phyloP scores from a whole-genome alignment of 345 rosid species.

The Cardiospermum halicacabum region DNA sequence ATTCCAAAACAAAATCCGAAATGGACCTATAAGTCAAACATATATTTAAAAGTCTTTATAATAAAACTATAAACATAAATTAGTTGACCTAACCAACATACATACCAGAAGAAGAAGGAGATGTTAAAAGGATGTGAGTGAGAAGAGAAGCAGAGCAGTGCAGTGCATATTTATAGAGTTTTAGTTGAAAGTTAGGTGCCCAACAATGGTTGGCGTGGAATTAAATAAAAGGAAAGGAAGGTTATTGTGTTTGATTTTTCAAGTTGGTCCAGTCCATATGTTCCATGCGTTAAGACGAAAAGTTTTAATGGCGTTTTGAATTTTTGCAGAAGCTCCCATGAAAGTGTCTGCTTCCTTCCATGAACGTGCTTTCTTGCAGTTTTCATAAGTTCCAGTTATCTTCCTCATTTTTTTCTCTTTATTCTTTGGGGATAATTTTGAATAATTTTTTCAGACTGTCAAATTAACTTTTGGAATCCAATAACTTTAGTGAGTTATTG shows the following conservation, averaged over 20 bases:
- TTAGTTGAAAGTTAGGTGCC: background rate
- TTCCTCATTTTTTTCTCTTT: background rate
- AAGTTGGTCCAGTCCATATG: background rate
- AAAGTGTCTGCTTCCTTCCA: constrained; percentile 1
- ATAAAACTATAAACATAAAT: background rate
- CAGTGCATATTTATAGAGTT: background rate
- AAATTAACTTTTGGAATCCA: too few relatives aligned
- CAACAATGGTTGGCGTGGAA: background rate
- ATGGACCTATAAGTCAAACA: too few relatives aligned
- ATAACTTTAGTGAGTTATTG: too few relatives aligned
- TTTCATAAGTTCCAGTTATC: background rate
- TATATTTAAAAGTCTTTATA: too few relatives aligned
- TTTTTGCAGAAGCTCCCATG: background rate
- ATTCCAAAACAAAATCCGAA: too few relatives aligned
- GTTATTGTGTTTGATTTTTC: background rate
- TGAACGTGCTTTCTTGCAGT: background rate
- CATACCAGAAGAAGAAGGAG: constrained; percentile 5
- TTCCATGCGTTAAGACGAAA: constrained; percentile 5
- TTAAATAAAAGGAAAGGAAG: too few relatives aligned
- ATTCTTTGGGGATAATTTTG: too few relatives aligned
- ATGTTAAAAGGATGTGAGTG: background rate
- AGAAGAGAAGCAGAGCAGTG: background rate
- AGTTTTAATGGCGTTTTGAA: background rate
- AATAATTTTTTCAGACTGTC: too few relatives aligned
- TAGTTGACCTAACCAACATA: too few relatives aligned